Base-by-base conservation (phyloP, 2,329 filamentous ascomycete species). In the Xylaria multiplex region DNA sequence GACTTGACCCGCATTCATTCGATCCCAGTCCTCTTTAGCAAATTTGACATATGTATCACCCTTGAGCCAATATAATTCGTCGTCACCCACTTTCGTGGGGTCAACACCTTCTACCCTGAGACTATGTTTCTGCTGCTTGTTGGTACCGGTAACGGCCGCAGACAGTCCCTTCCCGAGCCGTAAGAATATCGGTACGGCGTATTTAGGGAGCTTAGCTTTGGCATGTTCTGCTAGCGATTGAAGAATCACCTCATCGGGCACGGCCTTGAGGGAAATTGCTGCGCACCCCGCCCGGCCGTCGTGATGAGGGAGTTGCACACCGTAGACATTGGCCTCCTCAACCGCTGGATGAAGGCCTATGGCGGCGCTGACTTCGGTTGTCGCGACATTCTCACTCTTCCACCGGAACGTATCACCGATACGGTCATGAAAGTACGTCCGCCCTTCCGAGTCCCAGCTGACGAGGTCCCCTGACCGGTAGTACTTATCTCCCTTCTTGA, bases 391-490 rank as follows among this genome's bases (percentile, higher is more conserved):
- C 78, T 95, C 91, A 57, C 89, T 90, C 81, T 96, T 93, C 91
- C 91, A 93, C 55, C 91, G 86, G 80, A 90, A 93, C 0, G 91
- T 93, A 74, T 93, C 91, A 62, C 91, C 91, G 67, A 93, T 90
- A 54, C 91, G 89, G 79, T 97, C 93, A 63, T 89, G 88, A 80
- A 97, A 97, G 81, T 85, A 96, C 76, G 89, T 86, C 2, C 89
- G 83, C 5, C 93, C 92, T 64, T 96, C 89, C 0, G 68, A 65
- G 69, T 93, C 91, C 80, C 85, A 86, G n/a, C 89, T 84, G 37
- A 96, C 80, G 19, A 96, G 84, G 73, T 97, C 93, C n/a, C 93
- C 93, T 0, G 92, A 91, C 27, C 93, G 88, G 82, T 93, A 96
- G 83, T 88, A 97, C 0, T 88, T 90, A 74, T 97, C 93, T 14